Evolutionary conservation across 805 yeast genomes (phyloP), one percentile per base, ranked within the genome.

Genomic region (Pichia deserticola): DNA sequence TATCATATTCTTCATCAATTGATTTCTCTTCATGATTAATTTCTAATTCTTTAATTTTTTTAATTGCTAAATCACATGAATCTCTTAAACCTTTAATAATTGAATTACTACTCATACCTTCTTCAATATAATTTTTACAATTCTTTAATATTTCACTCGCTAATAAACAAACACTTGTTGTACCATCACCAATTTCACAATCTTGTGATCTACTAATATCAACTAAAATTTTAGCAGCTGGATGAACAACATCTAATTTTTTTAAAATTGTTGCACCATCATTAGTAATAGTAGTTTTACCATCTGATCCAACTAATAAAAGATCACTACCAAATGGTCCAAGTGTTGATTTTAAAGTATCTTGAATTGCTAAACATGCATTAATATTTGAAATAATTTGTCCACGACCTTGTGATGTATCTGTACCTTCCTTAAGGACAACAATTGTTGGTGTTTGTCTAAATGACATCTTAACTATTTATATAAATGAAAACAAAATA

Each of bases 291-390:
- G 98, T 93, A 44, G 98, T 88, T 59, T 79, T 83, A 49, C 95
- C 96, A 60, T 78, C 81, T 41, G 83, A 81, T 12, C 56, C 52
- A 39, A 92, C 97, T 61, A 93, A 82, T 64, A 93, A 74, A 56
- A 92, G 90, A 69, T 93, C 99, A 35, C 96, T 87, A 29, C 99
- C 99, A 60, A 93, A 77, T 44, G 99, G 99, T 5, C 99, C 99
- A 57, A 93, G 75, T 0, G 99, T 93, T 47, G 98, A 89, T 59
- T 86, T 84, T 61, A 93, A 75, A 33, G 97, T 89, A 59, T 93
- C 99, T 72, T 93, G 98, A 56, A 93, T 88, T 33, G 99, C 98
- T 54, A 92, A 68, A 70, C 99, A 93, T 4, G 99, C 98, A 73
- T 92, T 92, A 66, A 93, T 93, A 63, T 93, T 93, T 56, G 92